phyloP scores from a whole-genome alignment of 495 filamentous ascomycete species.

The Talaromyces wortmannii region DNA sequence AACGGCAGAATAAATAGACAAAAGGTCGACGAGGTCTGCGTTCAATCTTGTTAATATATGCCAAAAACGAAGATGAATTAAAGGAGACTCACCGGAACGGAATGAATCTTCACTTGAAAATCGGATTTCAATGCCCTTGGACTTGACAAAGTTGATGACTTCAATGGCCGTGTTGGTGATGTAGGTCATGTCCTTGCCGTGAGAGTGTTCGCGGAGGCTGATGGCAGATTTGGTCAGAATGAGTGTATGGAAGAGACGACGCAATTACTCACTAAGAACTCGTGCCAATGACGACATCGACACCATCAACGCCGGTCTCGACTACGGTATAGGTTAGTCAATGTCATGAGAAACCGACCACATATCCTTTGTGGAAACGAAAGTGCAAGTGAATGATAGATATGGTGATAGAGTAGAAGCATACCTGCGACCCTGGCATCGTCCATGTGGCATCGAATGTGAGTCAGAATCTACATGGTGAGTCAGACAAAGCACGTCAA shows the following conservation, averaged over 20 bases:
- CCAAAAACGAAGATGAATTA: neutral
- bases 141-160: slow-evolving; percentile 92
- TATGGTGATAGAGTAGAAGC: neutral
- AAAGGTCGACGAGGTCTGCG: slow-evolving; percentile 63
- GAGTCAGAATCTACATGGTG: slow-evolving; percentile 54
- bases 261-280: slow-evolving; percentile 51
- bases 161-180: slow-evolving; percentile 89
- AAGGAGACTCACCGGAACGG: slow-evolving; percentile 41
- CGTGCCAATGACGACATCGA: slow-evolving; percentile 92
- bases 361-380: too few relatives aligned
- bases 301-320: slow-evolving; percentile 71
- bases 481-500: neutral
- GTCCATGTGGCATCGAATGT: slow-evolving; percentile 91
- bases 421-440: slow-evolving; percentile 69
- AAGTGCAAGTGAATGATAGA: too few relatives aligned
- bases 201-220: slow-evolving; percentile 76
- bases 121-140: slow-evolving; percentile 76
- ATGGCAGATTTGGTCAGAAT: neutral
- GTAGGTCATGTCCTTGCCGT: slow-evolving; percentile 90
- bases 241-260: neutral
- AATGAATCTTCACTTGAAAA: slow-evolving; percentile 78
- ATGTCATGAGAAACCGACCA: neutral
- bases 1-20: slow-evolving; percentile 71
- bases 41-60: neutral
- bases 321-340: slow-evolving; percentile 27